A percentile compares a stretch with the other conserved stretches of the same genome.
These are phyloP conservation scores for Plectosphaerella plurivora DNA, from an alignment of 2,329 filamentous ascomycete species.

Conservation along the genomic window DNA sequence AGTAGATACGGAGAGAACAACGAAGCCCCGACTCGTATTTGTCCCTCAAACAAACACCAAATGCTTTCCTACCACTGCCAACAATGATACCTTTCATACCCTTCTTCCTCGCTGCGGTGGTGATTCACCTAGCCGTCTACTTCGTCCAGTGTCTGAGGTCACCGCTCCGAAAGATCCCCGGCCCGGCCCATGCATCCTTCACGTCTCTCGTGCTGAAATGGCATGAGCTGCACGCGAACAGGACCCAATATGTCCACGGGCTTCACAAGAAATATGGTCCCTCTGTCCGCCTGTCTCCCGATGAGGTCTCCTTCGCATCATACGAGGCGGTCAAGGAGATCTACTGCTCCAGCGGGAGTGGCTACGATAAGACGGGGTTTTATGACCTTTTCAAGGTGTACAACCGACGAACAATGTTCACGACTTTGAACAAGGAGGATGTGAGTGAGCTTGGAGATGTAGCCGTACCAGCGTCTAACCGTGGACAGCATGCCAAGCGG, in stretches of 20 bases:
- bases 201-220: slow-evolving; percentile 48
- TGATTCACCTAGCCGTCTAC: slow-evolving; percentile 6
- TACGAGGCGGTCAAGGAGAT: slow-evolving; percentile 56
- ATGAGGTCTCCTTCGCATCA: slow-evolving; percentile 56
- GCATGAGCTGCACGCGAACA: slow-evolving; percentile 49
- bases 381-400: slow-evolving; percentile 58
- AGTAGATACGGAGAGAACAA: too few relatives aligned
- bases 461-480: not conserved
- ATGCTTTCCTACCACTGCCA: not conserved
- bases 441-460: slow-evolving; percentile 25
- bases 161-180: slow-evolving; percentile 39
- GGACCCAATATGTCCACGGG: slow-evolving; percentile 50
- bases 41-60: not conserved
- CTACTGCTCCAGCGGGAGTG: slow-evolving; percentile 57
- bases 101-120: slow-evolving; percentile 6
- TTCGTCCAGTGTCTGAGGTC: slow-evolving; percentile 22
- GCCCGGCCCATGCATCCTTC: slow-evolving; percentile 41
- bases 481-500: slow-evolving; percentile 53
- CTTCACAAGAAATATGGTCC: slow-evolving; percentile 53
- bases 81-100: slow-evolving; percentile 16
- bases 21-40: not conserved
- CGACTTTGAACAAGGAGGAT: slow-evolving; percentile 48
- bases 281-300: slow-evolving; percentile 52
- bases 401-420: slow-evolving; percentile 57
- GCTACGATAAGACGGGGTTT: slow-evolving; percentile 62